These are phyloP conservation scores for Chlamydomonas incerta DNA, from an alignment of 139 green algal species.

Conservation along the genomic window DNA sequence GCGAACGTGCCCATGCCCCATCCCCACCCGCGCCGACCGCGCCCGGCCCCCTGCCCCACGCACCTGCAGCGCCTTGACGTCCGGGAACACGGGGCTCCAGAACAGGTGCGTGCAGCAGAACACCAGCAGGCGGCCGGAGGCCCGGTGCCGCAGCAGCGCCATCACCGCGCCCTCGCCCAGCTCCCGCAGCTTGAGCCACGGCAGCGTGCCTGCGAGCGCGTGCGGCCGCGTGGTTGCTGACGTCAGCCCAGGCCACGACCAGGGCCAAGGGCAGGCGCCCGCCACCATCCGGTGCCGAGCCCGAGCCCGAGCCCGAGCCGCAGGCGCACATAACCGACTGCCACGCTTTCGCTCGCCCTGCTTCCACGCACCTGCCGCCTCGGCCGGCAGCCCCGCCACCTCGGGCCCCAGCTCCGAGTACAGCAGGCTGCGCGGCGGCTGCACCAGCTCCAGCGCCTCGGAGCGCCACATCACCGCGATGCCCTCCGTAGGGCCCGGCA, in stretches of 20 bases:
- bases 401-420: background rate
- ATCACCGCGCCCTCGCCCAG: conserved; percentile 51
- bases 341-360: background rate
- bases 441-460: background rate
- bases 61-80: conserved; percentile 63
- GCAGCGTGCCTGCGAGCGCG: background rate
- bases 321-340: too few relatives aligned
- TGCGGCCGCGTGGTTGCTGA: too few relatives aligned
- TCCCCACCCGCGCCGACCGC: too few relatives aligned
- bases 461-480: conserved; percentile 29
- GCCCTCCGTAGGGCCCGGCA: conserved; percentile 16
- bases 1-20: background rate
- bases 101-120: conserved; percentile 68
- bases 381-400: conserved; percentile 12
- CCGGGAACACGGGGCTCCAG: conserved; percentile 62
- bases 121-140: conserved; percentile 42
- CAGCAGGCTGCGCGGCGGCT: background rate
- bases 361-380: background rate
- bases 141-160: conserved; percentile 54
- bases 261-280: too few relatives aligned
- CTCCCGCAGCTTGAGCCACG: conserved; percentile 2
- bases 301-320: too few relatives aligned
- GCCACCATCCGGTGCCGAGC: too few relatives aligned
- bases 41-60: background rate
- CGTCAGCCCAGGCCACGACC: too few relatives aligned